Percentiles rank a stretch among this genome's conserved stretches.
Conservation (phyloP, 768 basidiomycete species). For the Phaffia australis region DNA sequence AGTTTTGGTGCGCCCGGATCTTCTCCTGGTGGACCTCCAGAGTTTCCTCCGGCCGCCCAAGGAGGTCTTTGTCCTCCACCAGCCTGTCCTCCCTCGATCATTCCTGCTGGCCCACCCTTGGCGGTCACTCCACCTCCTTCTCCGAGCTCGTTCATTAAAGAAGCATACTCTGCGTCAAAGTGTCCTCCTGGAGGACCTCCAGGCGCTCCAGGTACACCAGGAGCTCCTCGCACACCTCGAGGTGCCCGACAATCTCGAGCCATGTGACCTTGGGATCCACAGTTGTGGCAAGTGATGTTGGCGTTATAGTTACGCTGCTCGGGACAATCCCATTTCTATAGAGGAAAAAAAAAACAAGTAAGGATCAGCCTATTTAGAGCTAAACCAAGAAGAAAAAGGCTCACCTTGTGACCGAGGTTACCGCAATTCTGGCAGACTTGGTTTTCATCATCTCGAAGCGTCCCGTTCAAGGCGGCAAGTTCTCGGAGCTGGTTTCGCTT, state of each 20-base stretch:
- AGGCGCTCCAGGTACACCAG: slow-evolving; percentile 28
- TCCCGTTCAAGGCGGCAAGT: slow-evolving; percentile 93
- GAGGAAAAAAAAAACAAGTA: slow-evolving; percentile 32
- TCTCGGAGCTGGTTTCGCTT: slow-evolving; percentile 98
- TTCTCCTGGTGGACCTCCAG: neutral
- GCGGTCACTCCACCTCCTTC: slow-evolving; percentile 57
- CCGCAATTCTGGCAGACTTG: slow-evolving; percentile 75
- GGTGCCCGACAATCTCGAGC: slow-evolving; percentile 26
- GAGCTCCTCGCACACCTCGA: slow-evolving; percentile 22
- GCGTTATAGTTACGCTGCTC: slow-evolving; percentile 97
- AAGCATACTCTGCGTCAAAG: slow-evolving; percentile 97
- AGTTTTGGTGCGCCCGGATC: slow-evolving; percentile 7
- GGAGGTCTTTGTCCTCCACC: slow-evolving; percentile 7
- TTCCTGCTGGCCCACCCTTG: slow-evolving; percentile 25
- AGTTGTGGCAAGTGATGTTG: slow-evolving; percentile 97
- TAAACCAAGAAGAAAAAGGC: neutral
- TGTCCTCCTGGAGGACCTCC: slow-evolving; percentile 50
- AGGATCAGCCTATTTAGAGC: neutral
- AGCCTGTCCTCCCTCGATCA: slow-evolving; percentile 19
- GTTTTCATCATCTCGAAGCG: slow-evolving; percentile 97
- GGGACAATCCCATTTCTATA: slow-evolving; percentile 98
- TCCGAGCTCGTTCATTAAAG: slow-evolving; percentile 93
- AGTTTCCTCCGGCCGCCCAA: slow-evolving; percentile 7
- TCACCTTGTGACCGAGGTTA: slow-evolving; percentile 29
- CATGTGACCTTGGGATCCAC: slow-evolving; percentile 45